Conservation (phyloP, 768 basidiomycete species). For the Cantharellus cinnabarinus region DNA sequence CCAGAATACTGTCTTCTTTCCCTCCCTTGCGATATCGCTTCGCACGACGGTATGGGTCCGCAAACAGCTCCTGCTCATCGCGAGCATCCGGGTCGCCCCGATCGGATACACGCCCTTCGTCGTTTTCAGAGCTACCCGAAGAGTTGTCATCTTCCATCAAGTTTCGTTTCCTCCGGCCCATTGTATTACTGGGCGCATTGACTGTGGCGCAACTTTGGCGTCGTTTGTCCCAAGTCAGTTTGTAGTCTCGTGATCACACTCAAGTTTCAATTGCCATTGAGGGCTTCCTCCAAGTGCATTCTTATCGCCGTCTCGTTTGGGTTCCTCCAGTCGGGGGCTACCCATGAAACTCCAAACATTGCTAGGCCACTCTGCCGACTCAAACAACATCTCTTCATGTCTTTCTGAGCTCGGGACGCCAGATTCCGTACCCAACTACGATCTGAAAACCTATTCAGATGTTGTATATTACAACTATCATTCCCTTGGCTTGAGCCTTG, state of each 20-base stretch:
- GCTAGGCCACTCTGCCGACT: neutral
- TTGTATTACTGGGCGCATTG: constrained; percentile 12
- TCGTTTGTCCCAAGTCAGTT: too few relatives aligned
- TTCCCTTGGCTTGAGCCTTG: constrained; percentile 58
- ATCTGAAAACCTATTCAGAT: constrained; percentile 38
- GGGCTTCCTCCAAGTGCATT: neutral
- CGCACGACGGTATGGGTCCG: constrained; percentile 56
- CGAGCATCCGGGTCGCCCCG: constrained; percentile 35
- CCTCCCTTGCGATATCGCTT: constrained; percentile 34
- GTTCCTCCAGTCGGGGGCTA: neutral
- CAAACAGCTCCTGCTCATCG: constrained; percentile 57
- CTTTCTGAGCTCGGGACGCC: neutral
- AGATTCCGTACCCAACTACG: neutral
- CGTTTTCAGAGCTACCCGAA: constrained; percentile 30
- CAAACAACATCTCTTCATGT: neutral
- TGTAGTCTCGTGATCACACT: too few relatives aligned
- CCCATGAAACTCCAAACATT: neutral
- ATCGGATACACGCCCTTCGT: constrained; percentile 27
- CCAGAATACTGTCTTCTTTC: constrained; percentile 59
- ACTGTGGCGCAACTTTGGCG: too few relatives aligned
- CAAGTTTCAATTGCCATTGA: too few relatives aligned
- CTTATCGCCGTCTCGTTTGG: neutral
- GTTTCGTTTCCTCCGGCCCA: constrained; percentile 60
- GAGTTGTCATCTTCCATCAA: constrained; percentile 60
- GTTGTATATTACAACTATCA: constrained; percentile 75